Percentiles rank a stretch among this genome's conserved stretches.
phyloP scores from a whole-genome alignment of 257 asterid species.

The Jacaranda copaia region DNA sequence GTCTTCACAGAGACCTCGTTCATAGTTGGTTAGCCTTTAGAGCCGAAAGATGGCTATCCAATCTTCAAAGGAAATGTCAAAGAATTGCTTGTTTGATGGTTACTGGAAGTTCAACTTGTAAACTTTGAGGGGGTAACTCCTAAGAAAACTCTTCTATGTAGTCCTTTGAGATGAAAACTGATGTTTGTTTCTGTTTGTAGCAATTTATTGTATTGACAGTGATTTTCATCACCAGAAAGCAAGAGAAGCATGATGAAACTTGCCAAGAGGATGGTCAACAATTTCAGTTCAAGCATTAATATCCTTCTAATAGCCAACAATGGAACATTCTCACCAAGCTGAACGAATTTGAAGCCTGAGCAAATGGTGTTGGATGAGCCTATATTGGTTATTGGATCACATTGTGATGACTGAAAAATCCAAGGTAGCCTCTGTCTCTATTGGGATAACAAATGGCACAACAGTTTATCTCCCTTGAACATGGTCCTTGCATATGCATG shows the following conservation, averaged over 20 bases:
- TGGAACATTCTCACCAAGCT: conserved; percentile 76
- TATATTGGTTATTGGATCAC: too few species aligned
- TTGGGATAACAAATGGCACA: not conserved
- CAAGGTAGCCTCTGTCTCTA: not conserved
- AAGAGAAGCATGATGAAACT: conserved; percentile 94
- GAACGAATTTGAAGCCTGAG: conserved; percentile 79
- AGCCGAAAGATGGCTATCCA: conserved; percentile 89
- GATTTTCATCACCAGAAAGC: conserved; percentile 79
- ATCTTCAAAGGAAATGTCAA: conserved; percentile 81
- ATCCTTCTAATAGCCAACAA: conserved; percentile 72
- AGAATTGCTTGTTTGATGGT: conserved; percentile 83
- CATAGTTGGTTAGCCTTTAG: conserved; percentile 83
- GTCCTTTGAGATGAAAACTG: not conserved
- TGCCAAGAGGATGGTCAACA: conserved; percentile 87
- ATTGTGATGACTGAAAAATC: not conserved
- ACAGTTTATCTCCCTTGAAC: not conserved
- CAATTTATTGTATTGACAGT: conserved; percentile 38
- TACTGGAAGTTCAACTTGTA: conserved; percentile 62
- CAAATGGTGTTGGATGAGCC: conserved; percentile 82
- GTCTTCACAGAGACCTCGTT: conserved; percentile 76
- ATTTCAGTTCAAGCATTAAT: conserved; percentile 82
- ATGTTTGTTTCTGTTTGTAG: not conserved
- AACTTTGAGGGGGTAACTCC: conserved; percentile 76
- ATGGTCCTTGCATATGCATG: not conserved
- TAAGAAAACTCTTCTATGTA: not conserved